A percentile compares a stretch with the other conserved stretches of the same genome.
Evolutionary conservation across 2,329 filamentous ascomycete species (phyloP).

Genomic region (Hypoxylon sp.): DNA sequence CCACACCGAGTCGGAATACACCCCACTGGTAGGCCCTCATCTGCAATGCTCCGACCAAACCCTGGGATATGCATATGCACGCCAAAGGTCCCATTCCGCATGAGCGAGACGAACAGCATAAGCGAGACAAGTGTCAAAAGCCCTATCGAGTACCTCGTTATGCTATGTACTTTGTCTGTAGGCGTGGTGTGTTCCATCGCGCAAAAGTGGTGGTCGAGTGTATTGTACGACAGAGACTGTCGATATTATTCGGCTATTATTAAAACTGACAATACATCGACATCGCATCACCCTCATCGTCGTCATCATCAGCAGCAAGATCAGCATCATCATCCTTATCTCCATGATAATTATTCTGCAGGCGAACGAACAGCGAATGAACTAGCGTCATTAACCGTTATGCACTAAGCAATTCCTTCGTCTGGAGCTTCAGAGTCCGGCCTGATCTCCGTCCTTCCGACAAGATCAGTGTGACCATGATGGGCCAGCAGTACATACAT

Average conservation of each 20-base stretch:
- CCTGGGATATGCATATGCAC: constrained; percentile 44
- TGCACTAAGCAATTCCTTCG: constrained; percentile 35
- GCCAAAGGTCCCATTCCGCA: constrained; percentile 41
- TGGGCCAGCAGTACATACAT: constrained; percentile 29
- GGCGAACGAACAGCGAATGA: constrained; percentile 30
- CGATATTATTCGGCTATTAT: constrained; percentile 35
- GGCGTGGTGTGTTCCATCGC: constrained; percentile 40
- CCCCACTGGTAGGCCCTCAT: constrained; percentile 46
- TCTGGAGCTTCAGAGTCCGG: constrained; percentile 41
- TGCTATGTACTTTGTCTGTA: constrained; percentile 21
- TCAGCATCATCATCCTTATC: constrained; percentile 24
- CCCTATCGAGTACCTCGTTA: constrained; percentile 43
- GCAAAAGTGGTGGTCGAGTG: constrained; percentile 13
- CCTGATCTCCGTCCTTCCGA: constrained; percentile 47
- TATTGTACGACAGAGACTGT: constrained; percentile 25
- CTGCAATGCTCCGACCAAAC: constrained; percentile 43
- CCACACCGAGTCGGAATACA: constrained; percentile 48
- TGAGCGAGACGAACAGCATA: constrained; percentile 46
- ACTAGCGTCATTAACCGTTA: constrained; percentile 19
- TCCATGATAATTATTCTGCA: constrained; percentile 20
- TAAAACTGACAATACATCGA: constrained; percentile 40
- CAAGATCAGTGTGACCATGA: constrained; percentile 45
- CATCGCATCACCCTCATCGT: constrained; percentile 38
- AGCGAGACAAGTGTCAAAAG: constrained; percentile 47
- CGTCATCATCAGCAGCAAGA: constrained; percentile 26